A percentile compares a stretch with the other conserved stretches of the same genome.
These are phyloP conservation scores for Phaeomoniella chlamydospora DNA, from an alignment of 2,329 filamentous ascomycete species.

Conservation along the genomic window DNA sequence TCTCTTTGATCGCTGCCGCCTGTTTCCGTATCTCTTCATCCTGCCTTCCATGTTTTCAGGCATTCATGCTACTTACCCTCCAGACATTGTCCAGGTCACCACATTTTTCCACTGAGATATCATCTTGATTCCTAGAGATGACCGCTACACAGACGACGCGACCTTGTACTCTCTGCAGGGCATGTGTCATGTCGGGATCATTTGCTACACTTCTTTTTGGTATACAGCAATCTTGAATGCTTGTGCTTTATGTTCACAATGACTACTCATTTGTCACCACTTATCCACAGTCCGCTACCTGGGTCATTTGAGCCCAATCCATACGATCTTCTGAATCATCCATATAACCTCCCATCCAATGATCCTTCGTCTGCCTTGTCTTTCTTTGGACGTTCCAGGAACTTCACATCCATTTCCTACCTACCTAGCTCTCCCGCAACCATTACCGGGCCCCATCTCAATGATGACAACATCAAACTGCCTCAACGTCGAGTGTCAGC, in stretches of 20 bases:
- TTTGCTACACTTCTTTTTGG: neutral
- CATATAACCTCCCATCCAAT: neutral
- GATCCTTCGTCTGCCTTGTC: constrained; percentile 1
- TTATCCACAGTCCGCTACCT: constrained; percentile 2
- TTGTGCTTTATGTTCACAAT: constrained; percentile 1
- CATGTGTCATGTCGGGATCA: neutral
- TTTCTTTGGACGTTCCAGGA: neutral
- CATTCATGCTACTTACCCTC: neutral
- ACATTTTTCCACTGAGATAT: neutral
- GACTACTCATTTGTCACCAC: constrained; percentile 2
- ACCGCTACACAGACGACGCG: neutral
- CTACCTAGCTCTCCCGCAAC: neutral
- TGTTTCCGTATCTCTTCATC: too few relatives aligned
- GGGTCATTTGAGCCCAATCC: constrained; percentile 1
- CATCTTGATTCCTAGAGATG: neutral
- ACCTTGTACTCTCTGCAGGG: neutral
- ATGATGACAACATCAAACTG: neutral
- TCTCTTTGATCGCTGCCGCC: too few relatives aligned
- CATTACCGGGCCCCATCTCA: neutral
- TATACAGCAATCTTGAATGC: neutral
- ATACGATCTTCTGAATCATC: neutral
- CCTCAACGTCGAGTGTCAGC: neutral
- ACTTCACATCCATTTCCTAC: neutral
- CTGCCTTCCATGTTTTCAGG: neutral
- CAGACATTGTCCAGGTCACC: neutral